Conservation (phyloP, 2,329 filamentous ascomycete genomes). For the Xylariaceae sp. region DNA sequence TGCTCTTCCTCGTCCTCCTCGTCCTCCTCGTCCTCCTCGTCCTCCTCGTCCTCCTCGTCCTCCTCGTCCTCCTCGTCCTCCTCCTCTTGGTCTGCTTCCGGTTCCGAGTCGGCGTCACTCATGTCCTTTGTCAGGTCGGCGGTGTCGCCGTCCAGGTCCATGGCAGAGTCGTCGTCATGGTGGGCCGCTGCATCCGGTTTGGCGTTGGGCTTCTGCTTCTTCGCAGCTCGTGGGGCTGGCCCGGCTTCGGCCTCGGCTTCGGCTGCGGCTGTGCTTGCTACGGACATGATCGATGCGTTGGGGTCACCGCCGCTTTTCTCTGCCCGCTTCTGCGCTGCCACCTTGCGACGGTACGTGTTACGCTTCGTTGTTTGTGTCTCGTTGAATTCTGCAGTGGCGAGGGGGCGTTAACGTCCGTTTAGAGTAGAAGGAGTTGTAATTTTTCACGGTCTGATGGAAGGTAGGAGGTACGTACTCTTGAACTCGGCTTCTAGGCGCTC, state of each 20-base stretch:
- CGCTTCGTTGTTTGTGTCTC: slow-evolving; percentile 69
- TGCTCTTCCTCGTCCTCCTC: slow-evolving; percentile 43
- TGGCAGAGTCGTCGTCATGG: slow-evolving; percentile 41
- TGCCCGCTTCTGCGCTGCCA: slow-evolving; percentile 57
- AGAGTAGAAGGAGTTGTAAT: background rate
- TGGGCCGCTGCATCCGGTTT: too few relatives aligned
- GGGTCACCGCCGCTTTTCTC: slow-evolving; percentile 29
- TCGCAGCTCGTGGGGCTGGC: slow-evolving; percentile 29
- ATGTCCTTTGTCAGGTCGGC: slow-evolving; percentile 32
- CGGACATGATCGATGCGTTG: slow-evolving; percentile 29
- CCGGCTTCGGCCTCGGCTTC: slow-evolving; percentile 16
- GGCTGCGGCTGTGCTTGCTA: too few relatives aligned
- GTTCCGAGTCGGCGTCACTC: slow-evolving; percentile 37
- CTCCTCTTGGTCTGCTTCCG: slow-evolving; percentile 43
- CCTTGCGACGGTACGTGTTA: slow-evolving; percentile 65
- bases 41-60: slow-evolving; percentile 49
- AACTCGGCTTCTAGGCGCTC: slow-evolving; percentile 68
- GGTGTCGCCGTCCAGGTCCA: slow-evolving; percentile 38
- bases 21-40: slow-evolving; percentile 40
- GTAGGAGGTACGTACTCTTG: slow-evolving; percentile 50
- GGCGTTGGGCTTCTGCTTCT: slow-evolving; percentile 37
- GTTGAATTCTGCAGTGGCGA: slow-evolving; percentile 55
- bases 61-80: slow-evolving; percentile 49
- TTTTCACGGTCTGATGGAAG: background rate
- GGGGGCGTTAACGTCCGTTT: background rate